These are phyloP conservation scores for Sclerotiophoma versabilis DNA, from an alignment of 2,329 filamentous ascomycete species.

Conservation along the genomic window DNA sequence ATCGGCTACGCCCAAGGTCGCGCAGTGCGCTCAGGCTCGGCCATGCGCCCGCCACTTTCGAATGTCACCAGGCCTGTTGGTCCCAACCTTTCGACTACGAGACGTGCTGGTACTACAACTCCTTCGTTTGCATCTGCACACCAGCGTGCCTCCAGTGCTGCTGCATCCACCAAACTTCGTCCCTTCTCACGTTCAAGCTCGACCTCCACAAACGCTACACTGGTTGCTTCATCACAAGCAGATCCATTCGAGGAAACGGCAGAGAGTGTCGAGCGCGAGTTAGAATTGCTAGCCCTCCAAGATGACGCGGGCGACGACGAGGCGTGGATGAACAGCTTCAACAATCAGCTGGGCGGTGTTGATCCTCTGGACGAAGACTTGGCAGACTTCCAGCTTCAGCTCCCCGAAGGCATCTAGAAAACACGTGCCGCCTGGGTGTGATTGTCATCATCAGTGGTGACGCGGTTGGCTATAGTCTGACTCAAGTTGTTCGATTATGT, in stretches of 20 bases:
- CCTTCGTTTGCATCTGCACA: constrained; percentile 28
- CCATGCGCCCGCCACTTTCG: constrained; percentile 46
- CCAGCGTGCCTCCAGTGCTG: constrained; percentile 25
- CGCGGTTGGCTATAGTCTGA: background rate
- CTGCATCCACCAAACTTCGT: constrained; percentile 22
- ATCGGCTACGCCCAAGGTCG: constrained; percentile 86
- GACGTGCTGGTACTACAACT: constrained; percentile 14
- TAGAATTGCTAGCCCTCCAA: constrained; percentile 38
- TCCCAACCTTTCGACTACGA: constrained; percentile 35
- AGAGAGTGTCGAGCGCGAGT: constrained; percentile 44
- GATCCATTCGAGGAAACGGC: constrained; percentile 38
- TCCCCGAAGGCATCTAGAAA: constrained; percentile 44
- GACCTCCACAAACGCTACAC: constrained; percentile 39
- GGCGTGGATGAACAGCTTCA: constrained; percentile 43
- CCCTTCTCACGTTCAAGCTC: constrained; percentile 46
- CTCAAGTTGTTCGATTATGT: background rate
- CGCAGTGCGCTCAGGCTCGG: constrained; percentile 55
- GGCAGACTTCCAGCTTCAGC: constrained; percentile 41
- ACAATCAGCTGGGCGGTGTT: constrained; percentile 29
- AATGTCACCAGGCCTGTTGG: constrained; percentile 41
- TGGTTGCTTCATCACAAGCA: constrained; percentile 28
- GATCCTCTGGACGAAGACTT: constrained; percentile 40
- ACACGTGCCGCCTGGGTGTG: background rate
- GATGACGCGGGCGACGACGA: constrained; percentile 40
- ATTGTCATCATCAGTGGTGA: too few relatives aligned